Conservation (phyloP, 1,284 basidiomycete species). For the Lentinula novae-zelandiae region DNA sequence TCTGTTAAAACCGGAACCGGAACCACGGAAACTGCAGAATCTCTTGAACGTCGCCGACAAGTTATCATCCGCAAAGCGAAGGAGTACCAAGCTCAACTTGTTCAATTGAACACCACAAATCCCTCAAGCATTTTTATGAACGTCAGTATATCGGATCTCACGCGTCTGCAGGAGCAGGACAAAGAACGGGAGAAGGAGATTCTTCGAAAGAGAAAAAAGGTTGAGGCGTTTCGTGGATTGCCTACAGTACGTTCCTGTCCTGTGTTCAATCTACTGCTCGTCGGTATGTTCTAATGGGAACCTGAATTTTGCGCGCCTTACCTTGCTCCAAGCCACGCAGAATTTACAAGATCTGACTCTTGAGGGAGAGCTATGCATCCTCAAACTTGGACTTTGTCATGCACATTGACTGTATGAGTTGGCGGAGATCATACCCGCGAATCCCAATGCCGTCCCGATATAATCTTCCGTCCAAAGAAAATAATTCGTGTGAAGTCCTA, state of each 20-base stretch:
- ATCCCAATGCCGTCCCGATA: too few species aligned
- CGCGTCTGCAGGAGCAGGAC: neutral
- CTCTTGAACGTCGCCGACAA: conserved; percentile 4
- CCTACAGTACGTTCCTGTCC: conserved; percentile 35
- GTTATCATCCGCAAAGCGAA: conserved; percentile 7
- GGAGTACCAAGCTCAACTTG: conserved; percentile 4
- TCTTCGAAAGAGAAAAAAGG: conserved; percentile 38
- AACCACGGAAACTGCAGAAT: neutral
- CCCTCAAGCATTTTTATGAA: conserved; percentile 14
- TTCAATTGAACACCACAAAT: neutral
- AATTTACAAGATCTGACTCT: neutral
- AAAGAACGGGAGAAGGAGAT: conserved; percentile 18
- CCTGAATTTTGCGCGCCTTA: conserved; percentile 37
- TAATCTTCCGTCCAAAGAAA: too few species aligned
- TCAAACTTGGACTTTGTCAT: too few species aligned
- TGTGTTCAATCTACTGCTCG: neutral
- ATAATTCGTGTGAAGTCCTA: too few species aligned
- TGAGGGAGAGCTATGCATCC: too few species aligned
- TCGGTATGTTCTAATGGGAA: conserved; percentile 29
- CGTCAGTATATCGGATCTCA: conserved; percentile 30
- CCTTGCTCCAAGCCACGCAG: neutral
- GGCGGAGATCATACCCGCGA: too few species aligned
- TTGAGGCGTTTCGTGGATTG: conserved; percentile 43
- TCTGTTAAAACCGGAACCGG: neutral
- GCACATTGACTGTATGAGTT: too few species aligned